A percentile compares a stretch with the other conserved stretches of the same genome.
phyloP scores from a whole-genome alignment of 2,329 filamentous ascomycete species.

The Paraconiothyrium sp. region DNA sequence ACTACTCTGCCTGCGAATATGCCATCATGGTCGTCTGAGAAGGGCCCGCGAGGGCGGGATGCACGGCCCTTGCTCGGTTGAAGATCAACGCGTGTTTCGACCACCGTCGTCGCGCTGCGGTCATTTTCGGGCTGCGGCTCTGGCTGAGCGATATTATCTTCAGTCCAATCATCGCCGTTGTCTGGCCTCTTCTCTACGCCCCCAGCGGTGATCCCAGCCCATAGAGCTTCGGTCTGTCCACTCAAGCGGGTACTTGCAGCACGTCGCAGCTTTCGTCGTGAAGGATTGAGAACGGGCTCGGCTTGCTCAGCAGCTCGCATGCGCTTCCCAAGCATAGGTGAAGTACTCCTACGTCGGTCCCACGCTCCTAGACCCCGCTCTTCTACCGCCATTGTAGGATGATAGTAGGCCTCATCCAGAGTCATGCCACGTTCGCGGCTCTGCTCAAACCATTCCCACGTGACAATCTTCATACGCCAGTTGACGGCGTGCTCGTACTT shows the following conservation, averaged over 20 bases:
- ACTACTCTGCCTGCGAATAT: slow-evolving; percentile 57
- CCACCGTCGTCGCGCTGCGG: slow-evolving; percentile 15
- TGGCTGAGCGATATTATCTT: slow-evolving; percentile 35
- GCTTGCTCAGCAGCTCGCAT: slow-evolving; percentile 40
- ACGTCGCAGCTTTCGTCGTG: slow-evolving; percentile 81
- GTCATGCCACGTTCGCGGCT: slow-evolving; percentile 88
- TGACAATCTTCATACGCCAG: slow-evolving; percentile 84
- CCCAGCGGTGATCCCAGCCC: slow-evolving; percentile 80
- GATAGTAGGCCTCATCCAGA: slow-evolving; percentile 84
- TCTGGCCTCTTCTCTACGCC: slow-evolving; percentile 36
- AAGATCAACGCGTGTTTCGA: slow-evolving; percentile 21
- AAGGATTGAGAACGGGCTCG: slow-evolving; percentile 53
- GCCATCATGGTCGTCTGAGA: slow-evolving; percentile 36
- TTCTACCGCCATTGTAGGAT: slow-evolving; percentile 74
- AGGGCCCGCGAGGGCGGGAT: slow-evolving; percentile 20
- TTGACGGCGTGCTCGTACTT: slow-evolving; percentile 89
- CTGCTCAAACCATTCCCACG: slow-evolving; percentile 84
- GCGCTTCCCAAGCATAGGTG: slow-evolving; percentile 53
- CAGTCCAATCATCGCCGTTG: slow-evolving; percentile 48
- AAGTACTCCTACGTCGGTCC: slow-evolving; percentile 57
- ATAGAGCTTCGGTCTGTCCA: slow-evolving; percentile 83
- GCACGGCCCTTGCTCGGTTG: slow-evolving; percentile 27
- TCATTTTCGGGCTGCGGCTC: slow-evolving; percentile 26
- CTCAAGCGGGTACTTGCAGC: slow-evolving; percentile 85
- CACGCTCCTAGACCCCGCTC: slow-evolving; percentile 82